phyloP scores from a whole-genome alignment of 2,329 filamentous ascomycete species.

The Bipolaris oryzae region DNA sequence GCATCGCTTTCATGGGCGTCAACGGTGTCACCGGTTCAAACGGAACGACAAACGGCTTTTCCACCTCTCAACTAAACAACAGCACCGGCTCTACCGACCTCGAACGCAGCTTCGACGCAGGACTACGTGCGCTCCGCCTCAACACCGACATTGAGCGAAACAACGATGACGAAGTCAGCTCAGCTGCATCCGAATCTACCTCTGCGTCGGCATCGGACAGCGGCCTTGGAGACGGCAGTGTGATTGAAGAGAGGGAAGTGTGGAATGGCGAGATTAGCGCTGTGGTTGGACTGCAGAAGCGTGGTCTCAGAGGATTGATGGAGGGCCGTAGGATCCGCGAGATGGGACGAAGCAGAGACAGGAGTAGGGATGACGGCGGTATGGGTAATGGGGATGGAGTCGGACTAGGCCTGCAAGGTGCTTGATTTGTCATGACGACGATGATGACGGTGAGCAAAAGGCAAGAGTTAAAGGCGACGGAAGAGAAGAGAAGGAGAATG shows the following conservation, averaged over 20 bases:
- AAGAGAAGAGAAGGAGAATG: conserved; percentile 2
- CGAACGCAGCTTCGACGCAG: conserved; percentile 42
- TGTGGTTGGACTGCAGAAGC: conserved; percentile 94
- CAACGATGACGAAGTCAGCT: conserved; percentile 46
- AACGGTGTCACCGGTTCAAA: conserved; percentile 37
- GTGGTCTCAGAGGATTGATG: conserved; percentile 90
- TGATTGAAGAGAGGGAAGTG: conserved; percentile 62
- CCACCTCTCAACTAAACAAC: neutral
- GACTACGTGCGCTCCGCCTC: conserved; percentile 53
- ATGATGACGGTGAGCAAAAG: neutral
- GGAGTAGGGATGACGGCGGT: conserved; percentile 38
- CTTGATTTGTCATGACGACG: conserved; percentile 16
- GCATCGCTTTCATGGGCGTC: conserved; percentile 66
- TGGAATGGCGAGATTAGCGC: conserved; percentile 85
- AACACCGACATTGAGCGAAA: conserved; percentile 54
- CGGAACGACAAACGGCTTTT: conserved; percentile 33
- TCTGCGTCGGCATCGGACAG: conserved; percentile 42
- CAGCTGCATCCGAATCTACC: conserved; percentile 38
- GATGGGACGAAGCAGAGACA: conserved; percentile 56
- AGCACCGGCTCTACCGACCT: conserved; percentile 16
- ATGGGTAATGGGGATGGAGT: conserved; percentile 34
- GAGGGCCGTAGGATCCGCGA: conserved; percentile 87
- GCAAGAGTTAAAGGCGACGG: neutral
- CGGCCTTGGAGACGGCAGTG: conserved; percentile 43
- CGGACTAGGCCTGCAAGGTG: conserved; percentile 36